These are phyloP conservation scores for Ophiostoma piceae DNA, from an alignment of 2,329 filamentous ascomycete species.

Conservation along the genomic window DNA sequence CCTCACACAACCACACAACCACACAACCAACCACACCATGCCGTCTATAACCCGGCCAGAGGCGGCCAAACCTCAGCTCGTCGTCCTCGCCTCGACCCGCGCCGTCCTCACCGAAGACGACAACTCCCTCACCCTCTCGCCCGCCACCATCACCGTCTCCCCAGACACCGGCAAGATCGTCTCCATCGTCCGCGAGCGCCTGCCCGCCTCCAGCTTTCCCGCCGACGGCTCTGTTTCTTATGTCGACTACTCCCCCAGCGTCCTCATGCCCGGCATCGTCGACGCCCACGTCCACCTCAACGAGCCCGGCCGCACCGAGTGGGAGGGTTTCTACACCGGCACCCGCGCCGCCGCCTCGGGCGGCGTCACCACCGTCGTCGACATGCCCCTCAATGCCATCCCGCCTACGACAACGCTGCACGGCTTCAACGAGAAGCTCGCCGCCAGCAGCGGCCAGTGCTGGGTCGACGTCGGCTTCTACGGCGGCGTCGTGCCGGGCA, in stretches of 20 bases:
- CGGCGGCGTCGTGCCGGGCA: conserved; percentile 88
- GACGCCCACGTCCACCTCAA: conserved; percentile 98
- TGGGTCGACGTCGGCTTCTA: conserved; percentile 99
- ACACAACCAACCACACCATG: conserved; percentile 3
- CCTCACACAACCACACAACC: not conserved
- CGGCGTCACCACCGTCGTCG: conserved; percentile 91
- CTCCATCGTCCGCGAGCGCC: conserved; percentile 64
- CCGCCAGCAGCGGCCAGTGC: conserved; percentile 78
- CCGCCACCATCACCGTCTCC: conserved; percentile 79
- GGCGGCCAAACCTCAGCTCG: conserved; percentile 39
- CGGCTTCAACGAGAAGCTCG: conserved; percentile 77
- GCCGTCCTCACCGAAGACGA: conserved; percentile 70
- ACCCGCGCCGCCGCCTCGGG: conserved; percentile 91
- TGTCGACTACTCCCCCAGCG: conserved; percentile 74
- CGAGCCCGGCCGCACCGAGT: conserved; percentile 93
- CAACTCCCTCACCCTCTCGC: conserved; percentile 58
- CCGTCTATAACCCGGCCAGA: conserved; percentile 33
- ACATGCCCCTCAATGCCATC: conserved; percentile 97
- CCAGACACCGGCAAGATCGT: conserved; percentile 76
- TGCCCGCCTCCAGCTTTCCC: conserved; percentile 73
- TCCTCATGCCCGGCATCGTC: conserved; percentile 85
- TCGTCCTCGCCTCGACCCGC: conserved; percentile 76
- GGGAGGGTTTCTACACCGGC: conserved; percentile 96
- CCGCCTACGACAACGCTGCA: conserved; percentile 87
- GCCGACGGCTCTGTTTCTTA: conserved; percentile 62